These are phyloP conservation scores for Saccharomycopsis fodiens DNA, from an alignment of 805 yeast species.

Conservation along the genomic window DNA sequence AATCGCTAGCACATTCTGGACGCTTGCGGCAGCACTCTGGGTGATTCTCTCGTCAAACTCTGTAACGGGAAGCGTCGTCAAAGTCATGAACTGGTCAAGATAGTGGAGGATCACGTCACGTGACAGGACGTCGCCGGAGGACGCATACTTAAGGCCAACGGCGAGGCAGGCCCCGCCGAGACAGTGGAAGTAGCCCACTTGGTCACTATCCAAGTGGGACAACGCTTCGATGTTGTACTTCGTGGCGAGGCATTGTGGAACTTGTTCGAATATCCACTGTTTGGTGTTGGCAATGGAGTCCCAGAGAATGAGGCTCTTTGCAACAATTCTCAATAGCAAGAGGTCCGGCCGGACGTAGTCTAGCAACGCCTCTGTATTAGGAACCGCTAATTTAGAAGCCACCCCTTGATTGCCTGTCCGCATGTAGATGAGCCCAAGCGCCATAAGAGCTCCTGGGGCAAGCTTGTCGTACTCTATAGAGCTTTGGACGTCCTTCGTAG, in stretches of 20 bases:
- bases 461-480: conserved; percentile 50
- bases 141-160: conserved; percentile 70
- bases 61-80: conserved; percentile 34
- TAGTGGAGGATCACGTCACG: conserved; percentile 47
- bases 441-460: conserved; percentile 65
- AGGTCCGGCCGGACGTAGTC: conserved; percentile 77
- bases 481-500: conserved; percentile 57
- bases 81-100: conserved; percentile 42
- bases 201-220: conserved; percentile 41
- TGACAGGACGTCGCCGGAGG: conserved; percentile 49
- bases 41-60: conserved; percentile 56
- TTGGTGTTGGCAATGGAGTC: conserved; percentile 40
- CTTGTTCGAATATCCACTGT: conserved; percentile 50
- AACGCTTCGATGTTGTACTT: conserved; percentile 29
- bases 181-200: conserved; percentile 52
- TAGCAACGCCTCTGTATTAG: conserved; percentile 48
- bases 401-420: conserved; percentile 53
- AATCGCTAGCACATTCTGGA: conserved; percentile 53
- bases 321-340: conserved; percentile 55
- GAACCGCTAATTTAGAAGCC: conserved; percentile 55
- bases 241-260: conserved; percentile 40
- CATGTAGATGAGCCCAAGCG: conserved; percentile 66
- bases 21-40: conserved; percentile 41
- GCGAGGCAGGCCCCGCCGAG: conserved; percentile 71
- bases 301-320: conserved; percentile 68